Conservation (phyloP, 768 basidiomycete genomes). For the Vishniacozyma victoriae region DNA sequence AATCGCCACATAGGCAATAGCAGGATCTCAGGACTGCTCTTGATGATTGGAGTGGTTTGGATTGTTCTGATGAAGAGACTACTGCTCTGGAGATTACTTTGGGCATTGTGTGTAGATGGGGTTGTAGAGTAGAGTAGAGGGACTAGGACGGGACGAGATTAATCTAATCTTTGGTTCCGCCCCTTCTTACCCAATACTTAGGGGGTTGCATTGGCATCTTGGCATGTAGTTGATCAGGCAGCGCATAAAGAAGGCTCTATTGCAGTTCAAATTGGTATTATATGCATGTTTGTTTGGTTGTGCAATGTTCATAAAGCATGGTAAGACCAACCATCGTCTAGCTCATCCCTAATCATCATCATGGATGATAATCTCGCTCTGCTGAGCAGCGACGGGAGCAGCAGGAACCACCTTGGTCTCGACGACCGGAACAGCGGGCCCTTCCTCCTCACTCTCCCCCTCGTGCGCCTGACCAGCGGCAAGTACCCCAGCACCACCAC, state of each 20-base stretch:
- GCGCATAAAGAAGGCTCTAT: too few relatives aligned
- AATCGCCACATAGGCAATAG: constrained; percentile 49
- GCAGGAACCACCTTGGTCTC: constrained; percentile 8
- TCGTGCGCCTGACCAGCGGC: constrained; percentile 54
- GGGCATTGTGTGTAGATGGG: constrained; percentile 58
- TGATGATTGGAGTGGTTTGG: constrained; percentile 36
- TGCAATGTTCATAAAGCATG: too few relatives aligned
- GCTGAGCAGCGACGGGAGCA: constrained; percentile 20
- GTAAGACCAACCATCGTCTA: too few relatives aligned
- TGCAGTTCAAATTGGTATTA: too few relatives aligned
- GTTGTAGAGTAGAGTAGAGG: neutral
- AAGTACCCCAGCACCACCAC: constrained; percentile 61
- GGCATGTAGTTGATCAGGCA: too few relatives aligned
- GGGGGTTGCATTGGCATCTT: too few relatives aligned
- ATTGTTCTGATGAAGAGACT: constrained; percentile 70
- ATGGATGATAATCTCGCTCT: constrained; percentile 45
- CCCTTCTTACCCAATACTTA: too few relatives aligned
- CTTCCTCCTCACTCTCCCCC: constrained; percentile 49
- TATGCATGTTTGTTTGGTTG: too few relatives aligned
- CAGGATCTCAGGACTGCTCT: constrained; percentile 46
- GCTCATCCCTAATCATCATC: constrained; percentile 46
- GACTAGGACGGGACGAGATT: too few relatives aligned
- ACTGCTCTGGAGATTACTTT: constrained; percentile 86
- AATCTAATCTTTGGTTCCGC: too few relatives aligned
- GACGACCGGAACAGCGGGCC: constrained; percentile 17